Evolutionary conservation across 2,329 filamentous ascomycete genomes (phyloP), one percentile per base, ranked within the genome.

Genomic region (Cladosporium oxysporum): DNA sequence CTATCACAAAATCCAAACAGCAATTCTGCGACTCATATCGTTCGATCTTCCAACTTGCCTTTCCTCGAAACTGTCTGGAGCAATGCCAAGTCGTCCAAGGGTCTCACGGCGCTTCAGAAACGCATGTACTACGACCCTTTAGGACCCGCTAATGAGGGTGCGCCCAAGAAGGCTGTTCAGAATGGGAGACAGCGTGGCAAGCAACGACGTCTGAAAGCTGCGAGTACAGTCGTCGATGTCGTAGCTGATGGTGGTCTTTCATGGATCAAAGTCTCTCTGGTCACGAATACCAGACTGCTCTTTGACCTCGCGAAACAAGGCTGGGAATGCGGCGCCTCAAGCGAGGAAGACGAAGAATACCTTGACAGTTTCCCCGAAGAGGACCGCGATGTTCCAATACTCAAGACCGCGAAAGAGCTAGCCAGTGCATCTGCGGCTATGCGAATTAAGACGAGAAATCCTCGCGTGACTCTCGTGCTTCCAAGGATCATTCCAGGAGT

Each of bases 241-340:
- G 84, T 91, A 29, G 83, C 86, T 1, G 80, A 86, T 65, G 83
- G 86, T 73, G 89, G 89, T 12, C 77, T 83, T 66, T 83, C 87
- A 71, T 91, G 89, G 89, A 83, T 88, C 63, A 90, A 90, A 74
- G 84, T 91, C 1, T 90, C 87, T 5, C 88, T 87, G 5, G 79
- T 89, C 28, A 88, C 86, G 0, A 85, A 89, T 69, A 86, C 83
- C 66, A 81, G 88, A 61, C 78, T 91, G 33, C 76, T 90, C 21
- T 89, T 88, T 72, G 89, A 91, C 70, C 82, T 91, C 69, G 89
- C 89, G 3, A 89, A 90, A 74, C 83, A 88, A 66, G 88, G 89
- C 12, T 90, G 87, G 84, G 84, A 87, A 69, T 79, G 78, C 21
- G 83, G 84, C 55, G 76, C 74, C 6, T 79, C 80, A 28, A 78